Evolutionary conservation across 768 basidiomycete genomes (phyloP).

Genomic region (Boletus huronensis): DNA sequence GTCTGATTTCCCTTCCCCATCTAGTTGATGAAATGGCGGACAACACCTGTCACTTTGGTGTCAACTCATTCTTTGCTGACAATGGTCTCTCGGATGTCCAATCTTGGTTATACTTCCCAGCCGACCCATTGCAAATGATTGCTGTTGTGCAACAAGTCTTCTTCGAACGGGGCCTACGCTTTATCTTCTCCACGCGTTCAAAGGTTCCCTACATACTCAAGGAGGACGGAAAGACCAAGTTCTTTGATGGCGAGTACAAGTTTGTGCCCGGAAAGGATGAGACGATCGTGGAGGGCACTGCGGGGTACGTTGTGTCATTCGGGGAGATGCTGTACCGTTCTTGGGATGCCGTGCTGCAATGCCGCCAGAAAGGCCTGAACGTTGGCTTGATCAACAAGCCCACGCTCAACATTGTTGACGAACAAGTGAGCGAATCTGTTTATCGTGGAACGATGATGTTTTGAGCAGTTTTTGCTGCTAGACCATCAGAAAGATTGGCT

Average conservation of each 20-base stretch:
- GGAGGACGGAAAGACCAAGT: constrained; percentile 62
- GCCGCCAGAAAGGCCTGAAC: constrained; percentile 67
- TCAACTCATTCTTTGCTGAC: constrained; percentile 87
- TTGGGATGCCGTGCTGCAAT: constrained; percentile 76
- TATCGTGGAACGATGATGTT: neutral
- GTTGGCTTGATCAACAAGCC: constrained; percentile 88
- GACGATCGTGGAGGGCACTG: constrained; percentile 69
- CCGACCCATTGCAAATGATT: constrained; percentile 76
- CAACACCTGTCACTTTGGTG: constrained; percentile 61
- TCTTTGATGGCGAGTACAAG: constrained; percentile 67
- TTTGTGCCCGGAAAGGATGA: constrained; percentile 87
- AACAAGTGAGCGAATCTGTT: constrained; percentile 46
- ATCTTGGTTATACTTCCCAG: constrained; percentile 85
- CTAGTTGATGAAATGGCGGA: constrained; percentile 70
- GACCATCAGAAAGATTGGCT: constrained; percentile 67
- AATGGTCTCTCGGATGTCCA: constrained; percentile 80
- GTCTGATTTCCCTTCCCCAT: neutral
- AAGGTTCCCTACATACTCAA: constrained; percentile 87
- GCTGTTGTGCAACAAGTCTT: constrained; percentile 75
- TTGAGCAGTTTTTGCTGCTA: constrained; percentile 18
- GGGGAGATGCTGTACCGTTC: constrained; percentile 86
- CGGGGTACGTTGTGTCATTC: constrained; percentile 80
- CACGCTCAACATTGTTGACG: constrained; percentile 79
- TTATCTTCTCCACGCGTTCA: constrained; percentile 85
- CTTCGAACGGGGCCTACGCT: constrained; percentile 79